Conservation (phyloP, 2,329 filamentous ascomycete species). For the Setomelanomma holmii region DNA sequence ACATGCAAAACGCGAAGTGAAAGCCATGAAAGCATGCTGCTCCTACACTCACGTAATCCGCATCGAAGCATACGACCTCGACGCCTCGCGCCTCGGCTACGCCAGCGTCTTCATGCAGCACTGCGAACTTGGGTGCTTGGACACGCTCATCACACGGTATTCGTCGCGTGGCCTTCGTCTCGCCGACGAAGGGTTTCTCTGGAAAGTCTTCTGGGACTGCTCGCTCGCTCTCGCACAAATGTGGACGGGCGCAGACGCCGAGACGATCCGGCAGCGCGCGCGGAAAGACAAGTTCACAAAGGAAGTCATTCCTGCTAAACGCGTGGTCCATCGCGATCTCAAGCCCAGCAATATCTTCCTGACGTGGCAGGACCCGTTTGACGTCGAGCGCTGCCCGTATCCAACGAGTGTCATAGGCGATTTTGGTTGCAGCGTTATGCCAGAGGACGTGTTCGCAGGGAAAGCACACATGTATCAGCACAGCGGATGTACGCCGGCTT, state of each 20-base stretch:
- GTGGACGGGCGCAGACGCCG: conserved; percentile 6
- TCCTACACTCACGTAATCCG: neutral
- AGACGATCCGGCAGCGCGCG: neutral
- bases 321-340: neutral
- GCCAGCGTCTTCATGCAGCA: conserved; percentile 18
- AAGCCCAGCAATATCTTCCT: neutral
- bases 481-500: neutral
- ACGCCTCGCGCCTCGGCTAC: neutral
- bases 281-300: too few relatives aligned
- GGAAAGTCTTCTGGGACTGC: conserved; percentile 19
- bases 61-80: neutral
- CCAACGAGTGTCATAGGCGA: neutral
- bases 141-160: conserved; percentile 10
- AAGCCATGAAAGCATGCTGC: neutral
- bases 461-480: neutral
- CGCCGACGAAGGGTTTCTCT: conserved; percentile 19
- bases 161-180: neutral
- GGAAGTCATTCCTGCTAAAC: neutral
- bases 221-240: conserved; percentile 19
- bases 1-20: neutral
- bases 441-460: neutral
- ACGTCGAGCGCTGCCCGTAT: neutral
- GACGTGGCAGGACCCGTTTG: neutral
- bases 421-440: neutral
- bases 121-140: conserved; percentile 23